A percentile compares a stretch with the other conserved stretches of the same genome.
Conservation (phyloP, 2,329 filamentous ascomycete genomes). For the Penicillium sp. region DNA sequence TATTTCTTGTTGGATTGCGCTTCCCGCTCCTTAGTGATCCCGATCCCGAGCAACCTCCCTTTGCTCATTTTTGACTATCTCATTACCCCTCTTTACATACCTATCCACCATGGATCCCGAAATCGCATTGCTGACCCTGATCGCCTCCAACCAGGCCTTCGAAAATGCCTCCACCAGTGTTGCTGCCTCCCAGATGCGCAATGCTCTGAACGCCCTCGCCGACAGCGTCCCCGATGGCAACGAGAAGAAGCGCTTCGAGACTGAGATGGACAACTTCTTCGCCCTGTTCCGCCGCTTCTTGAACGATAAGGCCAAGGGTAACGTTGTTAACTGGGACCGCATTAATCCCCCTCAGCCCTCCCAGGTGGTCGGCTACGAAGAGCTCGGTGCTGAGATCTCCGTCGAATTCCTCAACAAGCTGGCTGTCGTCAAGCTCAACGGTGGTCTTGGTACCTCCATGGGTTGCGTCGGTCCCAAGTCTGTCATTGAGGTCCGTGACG, state of each 20-base stretch:
- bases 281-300: slow-evolving; percentile 96
- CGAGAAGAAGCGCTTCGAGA: slow-evolving; percentile 83
- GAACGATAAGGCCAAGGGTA: slow-evolving; percentile 98
- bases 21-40: neutral
- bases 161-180: slow-evolving; percentile 99
- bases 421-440: slow-evolving; percentile 97
- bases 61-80: neutral
- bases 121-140: slow-evolving; percentile 6
- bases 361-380: slow-evolving; percentile 93
- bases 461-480: slow-evolving; percentile 99
- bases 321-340: slow-evolving; percentile 91
- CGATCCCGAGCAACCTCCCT: neutral
- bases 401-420: slow-evolving; percentile 96
- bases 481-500: slow-evolving; percentile 97
- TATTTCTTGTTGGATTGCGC: neutral
- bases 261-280: slow-evolving; percentile 99
- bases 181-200: slow-evolving; percentile 98
- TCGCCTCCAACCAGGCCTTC: slow-evolving; percentile 68
- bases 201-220: slow-evolving; percentile 86
- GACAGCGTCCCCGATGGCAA: slow-evolving; percentile 81
- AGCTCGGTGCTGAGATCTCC: slow-evolving; percentile 83
- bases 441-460: slow-evolving; percentile 99
- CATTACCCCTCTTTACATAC: neutral
- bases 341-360: slow-evolving; percentile 90
- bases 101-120: slow-evolving; percentile 2